Base-by-base conservation (phyloP, 2,329 filamentous ascomycete species). In the Helminthosporium solani region DNA sequence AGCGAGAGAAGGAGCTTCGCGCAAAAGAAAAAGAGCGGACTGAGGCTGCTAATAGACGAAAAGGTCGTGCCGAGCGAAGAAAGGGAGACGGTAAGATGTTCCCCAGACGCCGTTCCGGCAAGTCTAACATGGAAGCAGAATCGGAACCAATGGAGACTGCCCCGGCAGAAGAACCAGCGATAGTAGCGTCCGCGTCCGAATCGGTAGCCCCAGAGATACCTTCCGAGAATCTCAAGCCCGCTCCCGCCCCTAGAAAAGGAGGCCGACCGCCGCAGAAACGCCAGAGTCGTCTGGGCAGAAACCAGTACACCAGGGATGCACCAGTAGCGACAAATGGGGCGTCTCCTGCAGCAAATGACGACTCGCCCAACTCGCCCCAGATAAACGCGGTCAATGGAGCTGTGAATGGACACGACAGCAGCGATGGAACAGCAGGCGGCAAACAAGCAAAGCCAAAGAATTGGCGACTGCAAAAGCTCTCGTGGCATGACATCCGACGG, bases 401-500 rank as follows among this genome's bases (percentile, higher is more conserved):
- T 5, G 58, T 56, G 40, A 69, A 68, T 30, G 66, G 66, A 28
- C 66, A 72, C 36, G 77, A 82, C 37, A 70, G 76, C 55, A 86
- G 84, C 54, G 57, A 75, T 75, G 57, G 74, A 75, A 47, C 83
- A 81, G 60, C 72, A 74, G 46, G 75, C 76, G 40, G 80, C 79
- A 69, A 66, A 68, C 78, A 77, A 53, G 84, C 80, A 56, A 90
- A 88, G 67, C 68, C 75, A 3, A 77, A 77, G 50, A 76, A 78
- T 40, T 75, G 76, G 68, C 75, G 80, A 52, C 70, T 78, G 11
- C 75, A 81, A 42, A 75, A 78, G 57, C 82, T 90, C 46, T 91
- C 85, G 21, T 88, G 95, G 84, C 85, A 85, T 49, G 90, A 96
- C 64, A 90, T 95, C 83, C 89, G 88, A 71, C 83, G 88, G 54